Evolutionary conservation across 306 rosid genomes (phyloP), one percentile per base, ranked within the genome.

Genomic region (Cucurbita pepo): DNA sequence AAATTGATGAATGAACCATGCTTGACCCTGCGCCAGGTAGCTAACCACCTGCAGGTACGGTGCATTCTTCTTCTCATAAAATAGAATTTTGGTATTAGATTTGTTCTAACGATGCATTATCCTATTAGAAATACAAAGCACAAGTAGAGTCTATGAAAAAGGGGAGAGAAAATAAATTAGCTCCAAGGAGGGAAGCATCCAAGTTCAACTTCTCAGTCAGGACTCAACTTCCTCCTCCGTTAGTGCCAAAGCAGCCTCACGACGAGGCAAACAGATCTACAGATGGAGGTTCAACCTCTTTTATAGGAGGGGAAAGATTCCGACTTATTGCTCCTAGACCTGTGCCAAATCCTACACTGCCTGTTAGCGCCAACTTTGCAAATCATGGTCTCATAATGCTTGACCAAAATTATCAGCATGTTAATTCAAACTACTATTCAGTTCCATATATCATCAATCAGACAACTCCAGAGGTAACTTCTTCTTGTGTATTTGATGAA

Each of bases 91-190:
- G 5, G 5, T 67, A 5, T 57, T 6, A 36, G 34, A 12, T 10
- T 45, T 74, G 37, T 58, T 22, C 56, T 67, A 43, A 58, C n/a
- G 7, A 67, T 12, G 22, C 52, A 75, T 47, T 52, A 64, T 76
- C n/a, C 12, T 36, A 56, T 4, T 73, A 83, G 86, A 83, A 70
- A 41, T 77, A 74, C 62, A 77, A 75, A 58, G 69, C 78, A 16
- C 75, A 77, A 44, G 63, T 77, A 43, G 56, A 63, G 5, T 14
- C 52, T 22, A 63, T 77, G 54, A 12, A 22, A 19, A 52, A 54
- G 69, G 52, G 19, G 1, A 37, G 53, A 59, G 52, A 25, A 11
- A 74, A 36, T 8, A 56, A 52, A n/a, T 40, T 69, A 50, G 45
- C 76, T 43, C 22, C 59, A 9, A 57, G 50, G 77, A 4, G 69